Percentiles rank a stretch among this genome's conserved stretches.
These are phyloP conservation scores for Schizochytrium sp. DNA, from an alignment of 108 stramenopile genomes.

Conservation along the genomic window DNA sequence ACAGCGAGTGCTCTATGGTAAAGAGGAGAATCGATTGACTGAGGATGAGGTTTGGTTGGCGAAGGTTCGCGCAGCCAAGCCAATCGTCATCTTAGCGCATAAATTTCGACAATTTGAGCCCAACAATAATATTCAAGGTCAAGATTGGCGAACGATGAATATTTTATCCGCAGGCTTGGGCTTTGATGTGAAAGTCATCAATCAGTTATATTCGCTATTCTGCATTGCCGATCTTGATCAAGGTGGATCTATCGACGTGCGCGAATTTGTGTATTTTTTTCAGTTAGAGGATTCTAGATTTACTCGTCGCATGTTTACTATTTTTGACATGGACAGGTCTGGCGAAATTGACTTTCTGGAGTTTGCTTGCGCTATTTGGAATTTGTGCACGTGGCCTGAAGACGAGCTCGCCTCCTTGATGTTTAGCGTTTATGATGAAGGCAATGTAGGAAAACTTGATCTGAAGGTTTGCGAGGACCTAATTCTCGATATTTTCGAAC, in stretches of 20 bases:
- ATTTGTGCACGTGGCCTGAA: slow-evolving; percentile 51
- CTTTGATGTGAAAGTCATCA: slow-evolving; percentile 12
- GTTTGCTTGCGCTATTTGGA: slow-evolving; percentile 51
- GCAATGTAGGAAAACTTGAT: background rate
- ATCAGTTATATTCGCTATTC: slow-evolving; percentile 52
- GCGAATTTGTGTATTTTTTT: background rate
- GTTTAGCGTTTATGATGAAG: slow-evolving; percentile 45
- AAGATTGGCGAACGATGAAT: slow-evolving; percentile 39
- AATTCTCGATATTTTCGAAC: slow-evolving; percentile 1
- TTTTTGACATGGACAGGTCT: slow-evolving; percentile 25
- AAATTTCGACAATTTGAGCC: slow-evolving; percentile 32
- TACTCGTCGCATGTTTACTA: background rate
- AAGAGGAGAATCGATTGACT: background rate
- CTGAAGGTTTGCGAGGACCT: slow-evolving; percentile 14
- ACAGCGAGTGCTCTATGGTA: slow-evolving; percentile 13
- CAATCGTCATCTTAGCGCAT: background rate
- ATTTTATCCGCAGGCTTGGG: slow-evolving; percentile 30
- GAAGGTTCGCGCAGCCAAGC: background rate
- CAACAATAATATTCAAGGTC: background rate
- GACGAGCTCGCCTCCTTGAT: background rate
- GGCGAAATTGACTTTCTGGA: slow-evolving; percentile 55
- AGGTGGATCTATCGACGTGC: background rate
- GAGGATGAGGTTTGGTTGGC: background rate
- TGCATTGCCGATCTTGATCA: slow-evolving; percentile 34
- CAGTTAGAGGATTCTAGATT: slow-evolving; percentile 17